Percentiles rank a stretch among this genome's conserved stretches.
Conservation (phyloP, 352 stramenopile species). For the Globisporangium polare region DNA sequence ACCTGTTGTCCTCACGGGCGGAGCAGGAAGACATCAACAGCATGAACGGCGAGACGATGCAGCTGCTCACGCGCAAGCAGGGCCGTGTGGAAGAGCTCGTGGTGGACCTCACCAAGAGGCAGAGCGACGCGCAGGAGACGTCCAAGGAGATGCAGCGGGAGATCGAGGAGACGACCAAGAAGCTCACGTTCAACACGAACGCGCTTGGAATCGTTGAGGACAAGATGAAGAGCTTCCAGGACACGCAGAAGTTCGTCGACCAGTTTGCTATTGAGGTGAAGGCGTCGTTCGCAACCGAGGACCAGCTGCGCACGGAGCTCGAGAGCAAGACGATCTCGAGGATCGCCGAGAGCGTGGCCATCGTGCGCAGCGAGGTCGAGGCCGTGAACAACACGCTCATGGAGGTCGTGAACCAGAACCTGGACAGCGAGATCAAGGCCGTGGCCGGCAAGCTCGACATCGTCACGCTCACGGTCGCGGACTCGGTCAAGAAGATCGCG, state of each 20-base stretch:
- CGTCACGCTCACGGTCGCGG: constrained; percentile 38
- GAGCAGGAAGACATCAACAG: constrained; percentile 87
- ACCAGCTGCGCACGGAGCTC: constrained; percentile 46
- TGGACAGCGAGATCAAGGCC: constrained; percentile 57
- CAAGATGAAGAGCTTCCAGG: constrained; percentile 53
- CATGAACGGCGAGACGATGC: constrained; percentile 58
- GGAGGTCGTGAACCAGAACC: constrained; percentile 52
- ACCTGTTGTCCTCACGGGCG: constrained; percentile 46
- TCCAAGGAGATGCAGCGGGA: constrained; percentile 38
- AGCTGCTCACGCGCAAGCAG: constrained; percentile 51
- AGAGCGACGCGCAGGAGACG: constrained; percentile 31
- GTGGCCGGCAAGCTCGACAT: constrained; percentile 52
- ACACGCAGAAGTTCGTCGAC: constrained; percentile 43
- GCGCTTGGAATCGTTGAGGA: constrained; percentile 41
- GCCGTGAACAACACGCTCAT: constrained; percentile 42
- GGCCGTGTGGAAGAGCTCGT: constrained; percentile 49
- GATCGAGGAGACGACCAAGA: constrained; percentile 53
- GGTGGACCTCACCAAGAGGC: constrained; percentile 46
- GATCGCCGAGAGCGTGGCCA: constrained; percentile 46
- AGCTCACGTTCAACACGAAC: constrained; percentile 36
- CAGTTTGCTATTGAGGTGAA: constrained; percentile 40
- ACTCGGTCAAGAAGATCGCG: constrained; percentile 57
- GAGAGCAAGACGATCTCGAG: constrained; percentile 48
- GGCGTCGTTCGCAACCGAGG: constrained; percentile 30
- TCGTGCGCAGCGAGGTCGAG: constrained; percentile 47